A percentile compares a stretch with the other conserved stretches of the same genome.
These are phyloP conservation scores for Penicillium tannophilum DNA, from an alignment of 495 filamentous ascomycete species.

Conservation along the genomic window DNA sequence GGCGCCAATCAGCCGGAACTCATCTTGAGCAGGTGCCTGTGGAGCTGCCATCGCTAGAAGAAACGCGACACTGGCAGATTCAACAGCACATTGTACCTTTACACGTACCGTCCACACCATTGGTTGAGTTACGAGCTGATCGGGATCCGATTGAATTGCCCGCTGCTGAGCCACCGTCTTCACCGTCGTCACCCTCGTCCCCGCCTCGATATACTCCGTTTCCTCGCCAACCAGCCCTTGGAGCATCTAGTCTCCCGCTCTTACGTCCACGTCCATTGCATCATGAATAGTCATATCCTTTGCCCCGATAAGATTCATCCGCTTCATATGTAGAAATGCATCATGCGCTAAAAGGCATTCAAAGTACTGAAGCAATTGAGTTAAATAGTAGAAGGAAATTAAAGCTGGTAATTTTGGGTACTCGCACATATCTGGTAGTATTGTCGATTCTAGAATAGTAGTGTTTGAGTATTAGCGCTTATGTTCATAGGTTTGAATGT, in stretches of 20 bases:
- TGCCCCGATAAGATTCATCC: no score
- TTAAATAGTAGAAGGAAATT: no score
- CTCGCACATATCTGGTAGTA: no score
- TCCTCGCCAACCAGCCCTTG: background rate
- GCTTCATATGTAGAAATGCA: background rate
- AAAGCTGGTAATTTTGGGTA: no score
- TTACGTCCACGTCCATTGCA: background rate
- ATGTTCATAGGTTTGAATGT: no score
- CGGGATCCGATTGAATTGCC: conserved; percentile 14
- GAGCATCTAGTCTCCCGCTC: background rate
- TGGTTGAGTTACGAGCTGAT: conserved; percentile 9
- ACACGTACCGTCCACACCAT: background rate
- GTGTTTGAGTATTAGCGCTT: no score
- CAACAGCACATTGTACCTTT: background rate
- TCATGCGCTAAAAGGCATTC: background rate
- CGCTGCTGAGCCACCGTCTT: background rate
- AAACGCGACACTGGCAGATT: conserved; percentile 9
- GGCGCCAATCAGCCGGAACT: background rate
- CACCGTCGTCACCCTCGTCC: background rate
- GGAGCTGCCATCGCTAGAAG: conserved; percentile 15
- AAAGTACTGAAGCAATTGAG: no score
- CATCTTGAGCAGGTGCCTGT: conserved; percentile 7
- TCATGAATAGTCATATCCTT: background rate
- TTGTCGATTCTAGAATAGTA: no score
- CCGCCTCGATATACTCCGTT: conserved; percentile 1